Evolutionary conservation across 768 basidiomycete species (phyloP), one percentile per base, ranked within the genome.

Genomic region (Xerocomus spinulosus): DNA sequence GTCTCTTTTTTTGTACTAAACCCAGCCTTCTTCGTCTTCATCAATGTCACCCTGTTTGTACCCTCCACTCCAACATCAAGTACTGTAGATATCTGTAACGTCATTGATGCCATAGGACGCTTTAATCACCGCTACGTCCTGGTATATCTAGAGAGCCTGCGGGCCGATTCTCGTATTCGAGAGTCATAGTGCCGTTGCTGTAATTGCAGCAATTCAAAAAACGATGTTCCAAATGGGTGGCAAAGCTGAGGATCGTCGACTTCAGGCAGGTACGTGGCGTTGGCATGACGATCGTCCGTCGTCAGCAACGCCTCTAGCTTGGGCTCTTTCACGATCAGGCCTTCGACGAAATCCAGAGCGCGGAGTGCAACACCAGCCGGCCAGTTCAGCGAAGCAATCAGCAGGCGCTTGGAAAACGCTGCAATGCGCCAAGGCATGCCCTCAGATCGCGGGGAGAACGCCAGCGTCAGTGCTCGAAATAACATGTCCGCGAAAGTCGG

Each of bases 371-470:
- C 72, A 1, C 68, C 58, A 4, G 89, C 75, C 0, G 93, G 79
- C 83, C 94, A 93, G 60, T 87, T 83, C 33, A 98, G 73, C 5
- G 85, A 80, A 28, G 85, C 83, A 40, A 78, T 77, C 24, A 95
- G 74, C 39, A 98, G 76, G n/a, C 95, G 87, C 70, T 98, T 98
- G 45, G 87, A 78, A 68, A 98, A 98, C 3, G 95, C 92, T 36
- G 92, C 90, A 35, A 85, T 79, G 57, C 92, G 84, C 78, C 83
- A 78, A 52, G 84, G 71, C 21, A 90, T 69, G 5, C 79, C 78
- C 44, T 78, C 70, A 17, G 75, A 74, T 41, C 82, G 80, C 20
- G 89, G 83, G 44, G 87, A 82, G 73, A 98, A 95, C 35, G 86
- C 80, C 44, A 90, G 76, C 38, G 81, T 70, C 47, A 99, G 75